Evolutionary conservation across 257 asterid species (phyloP), one percentile per base, ranked within the genome.

Genomic region (Penstemon davidsonii): DNA sequence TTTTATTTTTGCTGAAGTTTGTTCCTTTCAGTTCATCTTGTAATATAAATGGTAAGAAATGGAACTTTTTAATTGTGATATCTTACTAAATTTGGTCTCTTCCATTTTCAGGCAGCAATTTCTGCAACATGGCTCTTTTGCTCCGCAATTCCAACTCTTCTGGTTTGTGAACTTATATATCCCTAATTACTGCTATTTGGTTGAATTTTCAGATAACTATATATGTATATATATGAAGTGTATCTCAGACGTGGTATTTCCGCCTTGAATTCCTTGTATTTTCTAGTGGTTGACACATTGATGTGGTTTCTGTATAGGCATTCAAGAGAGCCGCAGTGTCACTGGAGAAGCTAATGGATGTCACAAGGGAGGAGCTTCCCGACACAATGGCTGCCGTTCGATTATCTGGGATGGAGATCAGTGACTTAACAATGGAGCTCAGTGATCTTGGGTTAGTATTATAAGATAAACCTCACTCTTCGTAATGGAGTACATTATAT

Each of bases 371-470:
- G 86, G 98, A 92, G 82, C 86, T 92, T 46, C 98, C 98, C 0
- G 95, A 85, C 62, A 89, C 96, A 12, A 89, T 92, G 98, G 96
- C 97, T 70, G 96, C 97, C 36, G 84, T 89, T 58, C 89, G 98
- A 63, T 78, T 89, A 73, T 92, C 98, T 60, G 98, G 98, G 72
- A 87, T 92, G 98, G 98, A 92, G 85, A 82, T 92, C 75, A 89
- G 90, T 50, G 96, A 92, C 72, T 82, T 92, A 49, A 92, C 98
- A 8, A 82, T 81, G 86, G 98, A 92, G 86, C 96, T 92, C 56
- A 89, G 93, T 80, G 98, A 92, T 79, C 76, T 92, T 1, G 96
- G 98, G 96, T 84, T 66, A 73, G 90, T 55, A 54, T 58, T 25
- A 43, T 46, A 71, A 54, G 33, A 38, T 6, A 13, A 33, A 64